Conservation (phyloP, 768 basidiomycete genomes). For the Xerocomellus amylosporus region DNA sequence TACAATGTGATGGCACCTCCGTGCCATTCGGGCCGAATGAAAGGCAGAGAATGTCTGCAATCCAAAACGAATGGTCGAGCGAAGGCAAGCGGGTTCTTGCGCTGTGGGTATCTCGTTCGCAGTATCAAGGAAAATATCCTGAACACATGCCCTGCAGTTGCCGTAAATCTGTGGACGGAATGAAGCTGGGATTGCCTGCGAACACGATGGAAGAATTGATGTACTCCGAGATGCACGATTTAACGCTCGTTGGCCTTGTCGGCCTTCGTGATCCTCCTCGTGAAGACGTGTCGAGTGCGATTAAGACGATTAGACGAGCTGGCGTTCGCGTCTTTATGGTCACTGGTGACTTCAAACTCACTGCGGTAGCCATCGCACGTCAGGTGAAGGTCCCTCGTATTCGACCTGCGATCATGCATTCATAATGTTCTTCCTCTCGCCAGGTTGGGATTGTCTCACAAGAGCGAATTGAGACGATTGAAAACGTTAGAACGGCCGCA, state of each 20-base stretch:
- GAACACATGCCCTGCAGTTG: slow-evolving; percentile 18
- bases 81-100: slow-evolving; percentile 55
- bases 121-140: background rate
- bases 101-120: slow-evolving; percentile 24
- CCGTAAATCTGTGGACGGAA: slow-evolving; percentile 26
- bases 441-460: slow-evolving; percentile 46
- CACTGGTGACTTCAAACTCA: slow-evolving; percentile 54
- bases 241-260: slow-evolving; percentile 50
- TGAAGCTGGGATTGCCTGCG: slow-evolving; percentile 19
- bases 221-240: slow-evolving; percentile 35
- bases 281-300: slow-evolving; percentile 45
- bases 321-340: slow-evolving; percentile 58
- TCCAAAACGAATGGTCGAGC: slow-evolving; percentile 44
- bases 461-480: slow-evolving; percentile 36
- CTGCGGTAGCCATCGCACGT: slow-evolving; percentile 50
- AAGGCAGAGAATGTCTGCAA: slow-evolving; percentile 18
- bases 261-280: slow-evolving; percentile 62
- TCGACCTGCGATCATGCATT: background rate
- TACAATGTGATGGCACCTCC: slow-evolving; percentile 32
- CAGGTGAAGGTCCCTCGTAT: slow-evolving; percentile 33
- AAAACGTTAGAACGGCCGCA: slow-evolving; percentile 20
- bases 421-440: background rate
- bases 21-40: slow-evolving; percentile 30
- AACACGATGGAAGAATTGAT: slow-evolving; percentile 39
- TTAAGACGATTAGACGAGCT: slow-evolving; percentile 46